Conservation (phyloP, 2,329 filamentous ascomycete species). For the Monosporascus sp. region DNA sequence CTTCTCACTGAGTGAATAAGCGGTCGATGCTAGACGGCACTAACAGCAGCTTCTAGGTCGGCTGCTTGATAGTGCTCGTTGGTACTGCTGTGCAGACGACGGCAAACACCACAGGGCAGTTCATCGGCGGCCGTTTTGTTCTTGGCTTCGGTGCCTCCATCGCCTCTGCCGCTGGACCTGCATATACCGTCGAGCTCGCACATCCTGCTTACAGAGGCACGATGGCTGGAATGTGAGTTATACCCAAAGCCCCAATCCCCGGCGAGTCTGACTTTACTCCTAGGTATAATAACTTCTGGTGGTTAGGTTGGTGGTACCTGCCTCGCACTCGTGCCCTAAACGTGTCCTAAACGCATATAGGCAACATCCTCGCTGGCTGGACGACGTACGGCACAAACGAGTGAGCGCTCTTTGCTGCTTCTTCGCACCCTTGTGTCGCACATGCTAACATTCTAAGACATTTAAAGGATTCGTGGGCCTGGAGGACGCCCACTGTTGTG, state of each 20-base stretch:
- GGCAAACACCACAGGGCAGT: conserved; percentile 39
- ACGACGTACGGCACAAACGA: conserved; percentile 38
- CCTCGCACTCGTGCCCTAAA: neutral
- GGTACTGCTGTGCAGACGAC: conserved; percentile 46
- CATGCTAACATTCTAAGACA: conserved; percentile 23
- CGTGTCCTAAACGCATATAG: conserved; percentile 19
- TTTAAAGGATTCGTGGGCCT: conserved; percentile 42
- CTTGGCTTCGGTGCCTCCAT: conserved; percentile 56
- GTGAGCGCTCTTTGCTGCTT: conserved; percentile 4
- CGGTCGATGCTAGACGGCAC: neutral
- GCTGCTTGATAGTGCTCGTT: conserved; percentile 45
- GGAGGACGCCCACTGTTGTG: conserved; percentile 54
- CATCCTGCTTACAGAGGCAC: conserved; percentile 59
- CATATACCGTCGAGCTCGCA: conserved; percentile 59
- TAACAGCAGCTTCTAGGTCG: conserved; percentile 22
- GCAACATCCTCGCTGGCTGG: conserved; percentile 50
- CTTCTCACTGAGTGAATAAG: too few relatives aligned
- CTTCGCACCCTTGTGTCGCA: neutral
- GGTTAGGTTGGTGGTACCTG: conserved; percentile 14
- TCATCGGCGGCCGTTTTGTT: conserved; percentile 52
- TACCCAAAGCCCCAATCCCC: conserved; percentile 32
- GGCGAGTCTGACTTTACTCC: neutral
- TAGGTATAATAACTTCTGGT: conserved; percentile 38
- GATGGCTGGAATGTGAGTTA: conserved; percentile 54
- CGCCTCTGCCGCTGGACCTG: conserved; percentile 53